Conservation (phyloP, 108 stramenopile genomes). For the Cyclotella choctawhatcheeana region DNA sequence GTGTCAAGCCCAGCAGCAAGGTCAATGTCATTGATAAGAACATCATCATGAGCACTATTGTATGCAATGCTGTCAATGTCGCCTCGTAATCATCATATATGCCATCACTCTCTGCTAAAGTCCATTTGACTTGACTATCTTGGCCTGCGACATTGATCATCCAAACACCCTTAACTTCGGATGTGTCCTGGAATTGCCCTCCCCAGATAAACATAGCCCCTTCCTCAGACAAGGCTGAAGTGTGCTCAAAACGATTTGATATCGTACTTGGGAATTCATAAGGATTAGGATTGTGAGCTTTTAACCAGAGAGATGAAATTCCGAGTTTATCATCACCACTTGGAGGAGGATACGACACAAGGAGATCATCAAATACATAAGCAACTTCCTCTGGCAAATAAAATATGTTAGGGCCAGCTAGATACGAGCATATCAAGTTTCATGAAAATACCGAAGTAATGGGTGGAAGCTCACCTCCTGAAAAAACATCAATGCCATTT, state of each 20-base stretch:
- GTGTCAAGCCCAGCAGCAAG: slow-evolving; percentile 45
- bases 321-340: not conserved
- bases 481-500: slow-evolving; percentile 41
- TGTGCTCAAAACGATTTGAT: slow-evolving; percentile 46
- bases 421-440: too few relatives aligned
- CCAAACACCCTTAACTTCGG: slow-evolving; percentile 51
- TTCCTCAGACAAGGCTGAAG: slow-evolving; percentile 42
- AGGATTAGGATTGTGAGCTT: slow-evolving; percentile 13
- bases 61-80: slow-evolving; percentile 47
- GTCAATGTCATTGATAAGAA: slow-evolving; percentile 58
- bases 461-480: slow-evolving; percentile 44
- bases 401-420: too few relatives aligned
- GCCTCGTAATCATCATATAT: slow-evolving; percentile 49
- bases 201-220: slow-evolving; percentile 55
- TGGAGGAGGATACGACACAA: slow-evolving; percentile 44
- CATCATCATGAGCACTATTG: slow-evolving; percentile 58
- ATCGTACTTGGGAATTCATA: slow-evolving; percentile 17
- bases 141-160: slow-evolving; percentile 53
- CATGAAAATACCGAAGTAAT: too few relatives aligned
- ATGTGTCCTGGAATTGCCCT: slow-evolving; percentile 48
- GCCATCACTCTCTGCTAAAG: slow-evolving; percentile 33
- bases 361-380: slow-evolving; percentile 57
- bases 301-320: slow-evolving; percentile 26
- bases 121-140: slow-evolving; percentile 31
- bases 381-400: slow-evolving; percentile 46